Evolutionary conservation across 768 basidiomycete genomes (phyloP), one percentile per base, ranked within the genome.

Genomic region (Kondoa subrosea): DNA sequence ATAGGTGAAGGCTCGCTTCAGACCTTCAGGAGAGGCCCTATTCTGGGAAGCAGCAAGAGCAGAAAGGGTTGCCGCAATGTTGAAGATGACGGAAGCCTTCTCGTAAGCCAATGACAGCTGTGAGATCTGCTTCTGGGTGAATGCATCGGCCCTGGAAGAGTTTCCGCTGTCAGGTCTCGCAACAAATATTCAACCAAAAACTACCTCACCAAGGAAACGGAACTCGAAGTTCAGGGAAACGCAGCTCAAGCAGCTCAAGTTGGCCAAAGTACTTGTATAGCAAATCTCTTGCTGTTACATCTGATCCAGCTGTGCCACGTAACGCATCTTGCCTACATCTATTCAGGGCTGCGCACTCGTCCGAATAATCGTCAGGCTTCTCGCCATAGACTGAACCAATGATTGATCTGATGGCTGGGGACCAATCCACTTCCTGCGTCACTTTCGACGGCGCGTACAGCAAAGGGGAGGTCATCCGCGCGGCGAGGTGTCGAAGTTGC

Each of bases 231-330:
- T 97, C 93, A 8, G 93, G 85, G 80, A 99, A 99, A 40, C 95
- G 85, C 65, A 99, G 83, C 76, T 99, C 95, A 56, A 99, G 85
- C 2, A 97, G 84, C 75, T 99, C 95, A 57, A 99, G 85, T 77
- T 99, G 95, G 34, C 95, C 93, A 79, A 97, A 99, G 80, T 99
- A 99, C 79, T 95, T 96, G 86, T 93, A 96, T 57, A 99, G 81
- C 26, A 97, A 81, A 79, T 97, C 93, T 62, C 92, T 83, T 15
- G 87, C 92, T 86, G 75, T 61, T 4, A 71, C 50, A 76, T 97
- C 95, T 76, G 91, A 93, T 0, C 95, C 95, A 33, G 93, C 93
- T 4, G 70, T 68, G 30, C 93, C 93, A 71, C 87, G 83, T 3
- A 97, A 90, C 0, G 95, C 95, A 75, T 99, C 95, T 77, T 96